These are phyloP conservation scores for Alternaria incomplexa DNA, from an alignment of 2,329 filamentous ascomycete species.

Conservation along the genomic window DNA sequence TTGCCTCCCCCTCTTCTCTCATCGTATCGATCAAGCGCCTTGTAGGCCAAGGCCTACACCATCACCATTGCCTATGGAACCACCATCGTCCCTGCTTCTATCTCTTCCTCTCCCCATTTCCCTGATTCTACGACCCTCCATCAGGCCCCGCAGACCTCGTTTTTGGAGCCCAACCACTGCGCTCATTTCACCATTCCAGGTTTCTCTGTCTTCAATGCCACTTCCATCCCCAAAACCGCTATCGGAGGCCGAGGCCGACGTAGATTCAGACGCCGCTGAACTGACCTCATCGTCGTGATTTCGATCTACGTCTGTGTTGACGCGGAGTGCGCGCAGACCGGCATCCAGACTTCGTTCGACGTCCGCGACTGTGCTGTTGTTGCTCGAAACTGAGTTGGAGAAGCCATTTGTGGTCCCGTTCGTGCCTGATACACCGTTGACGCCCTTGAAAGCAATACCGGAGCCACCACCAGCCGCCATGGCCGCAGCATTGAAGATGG, in stretches of 20 bases:
- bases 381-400: neutral
- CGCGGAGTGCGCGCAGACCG: constrained; percentile 51
- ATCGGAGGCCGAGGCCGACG: constrained; percentile 40
- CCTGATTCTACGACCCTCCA: constrained; percentile 89
- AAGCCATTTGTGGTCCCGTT: constrained; percentile 37
- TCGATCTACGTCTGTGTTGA: constrained; percentile 57
- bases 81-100: constrained; percentile 38
- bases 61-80: constrained; percentile 27
- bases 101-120: constrained; percentile 64
- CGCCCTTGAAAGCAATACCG: constrained; percentile 69
- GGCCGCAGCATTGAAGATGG: constrained; percentile 96
- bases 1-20: neutral
- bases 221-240: constrained; percentile 44
- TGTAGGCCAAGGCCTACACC: constrained; percentile 38
- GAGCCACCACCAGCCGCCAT: constrained; percentile 96
- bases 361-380: constrained; percentile 12
- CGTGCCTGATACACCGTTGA: constrained; percentile 33
- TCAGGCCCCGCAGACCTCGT: constrained; percentile 84
- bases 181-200: constrained; percentile 82
- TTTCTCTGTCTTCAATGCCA: constrained; percentile 59
- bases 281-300: constrained; percentile 44
- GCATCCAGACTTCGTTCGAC: constrained; percentile 41
- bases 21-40: constrained; percentile 13
- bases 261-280: constrained; percentile 39
- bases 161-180: constrained; percentile 96